Conservation (phyloP, 192 early-diverging fungal genomes). For the Coemansia guatemalensis region DNA sequence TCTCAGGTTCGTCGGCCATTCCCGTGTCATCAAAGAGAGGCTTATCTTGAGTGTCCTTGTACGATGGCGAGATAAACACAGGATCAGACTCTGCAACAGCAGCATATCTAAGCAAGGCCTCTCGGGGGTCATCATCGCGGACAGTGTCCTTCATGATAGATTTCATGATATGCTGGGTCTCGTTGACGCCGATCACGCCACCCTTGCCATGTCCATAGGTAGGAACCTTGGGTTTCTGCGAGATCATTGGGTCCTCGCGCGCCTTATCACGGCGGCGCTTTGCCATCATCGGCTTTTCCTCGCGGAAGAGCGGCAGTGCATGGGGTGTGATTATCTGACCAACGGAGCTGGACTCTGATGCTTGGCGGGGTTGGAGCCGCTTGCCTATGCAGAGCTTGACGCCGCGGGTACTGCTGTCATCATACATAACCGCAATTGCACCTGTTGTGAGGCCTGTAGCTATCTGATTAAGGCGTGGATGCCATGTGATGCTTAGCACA, state of each 20-base stretch:
- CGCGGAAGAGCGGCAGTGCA: slow-evolving; percentile 83
- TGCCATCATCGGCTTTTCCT: slow-evolving; percentile 58
- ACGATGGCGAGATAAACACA: slow-evolving; percentile 82
- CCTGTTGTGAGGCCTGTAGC: slow-evolving; percentile 77
- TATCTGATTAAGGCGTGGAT: slow-evolving; percentile 85
- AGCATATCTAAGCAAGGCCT: slow-evolving; percentile 87
- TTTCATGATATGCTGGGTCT: slow-evolving; percentile 86
- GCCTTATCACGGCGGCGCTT: slow-evolving; percentile 77
- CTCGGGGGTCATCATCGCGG: slow-evolving; percentile 90
- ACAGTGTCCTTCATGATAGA: slow-evolving; percentile 68
- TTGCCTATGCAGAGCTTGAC: slow-evolving; percentile 69
- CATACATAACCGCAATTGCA: slow-evolving; percentile 73
- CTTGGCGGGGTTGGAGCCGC: slow-evolving; percentile 1
- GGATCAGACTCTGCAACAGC: slow-evolving; percentile 76
- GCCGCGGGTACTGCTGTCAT: slow-evolving; percentile 64
- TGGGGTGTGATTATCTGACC: slow-evolving; percentile 86
- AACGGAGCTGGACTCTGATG: neutral
- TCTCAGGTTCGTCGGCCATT: slow-evolving; percentile 18
- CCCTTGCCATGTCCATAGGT: slow-evolving; percentile 79
- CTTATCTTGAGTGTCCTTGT: slow-evolving; percentile 74
- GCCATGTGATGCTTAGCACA: slow-evolving; percentile 82
- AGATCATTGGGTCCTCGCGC: slow-evolving; percentile 68
- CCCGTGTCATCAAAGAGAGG: slow-evolving; percentile 60
- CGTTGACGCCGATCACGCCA: slow-evolving; percentile 80
- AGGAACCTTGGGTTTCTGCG: slow-evolving; percentile 64